Base-by-base conservation (phyloP, 495 filamentous ascomycete species). In the Penicillium turbatum region DNA sequence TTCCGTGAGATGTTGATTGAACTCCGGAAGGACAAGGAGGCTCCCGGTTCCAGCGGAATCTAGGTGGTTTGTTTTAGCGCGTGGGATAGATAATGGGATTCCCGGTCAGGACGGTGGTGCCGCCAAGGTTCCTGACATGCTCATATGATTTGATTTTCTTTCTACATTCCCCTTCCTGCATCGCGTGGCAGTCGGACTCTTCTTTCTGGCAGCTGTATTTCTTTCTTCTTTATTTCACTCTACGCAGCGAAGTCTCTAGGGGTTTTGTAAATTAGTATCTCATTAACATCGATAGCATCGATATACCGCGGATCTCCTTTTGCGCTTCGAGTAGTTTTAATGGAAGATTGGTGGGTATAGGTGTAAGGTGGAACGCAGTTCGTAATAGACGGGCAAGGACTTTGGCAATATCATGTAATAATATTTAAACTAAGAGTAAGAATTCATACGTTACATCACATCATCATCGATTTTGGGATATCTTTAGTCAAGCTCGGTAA, bases 11-110 rank as follows among this genome's bases (percentile, higher is more conserved):
- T 99, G 66, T 74, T 99, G 66, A 67, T 92, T 59, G 90, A 85
- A 61, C 73, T 99, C 68, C 84, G 82, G 74, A 96, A 95, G 77
- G 93, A 99, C 65, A 84, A 93, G 72, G 95, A 92, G 66, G 93
- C 92, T 3, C 92, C 92, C 11, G 92, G 90, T 54, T 88, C 87
- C 29, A 68, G 65, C 51, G 75, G 75, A 29, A 63, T 77, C 57
- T 78, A 74, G 51, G 43, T 47, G 45, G 32, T 38, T 50, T 59
- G 26, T 24, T 26, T 47, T 29, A 10, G 39, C 31, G 27, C 43
- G 11, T 43, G 27, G 34, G 32, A 41, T 37, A 21, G 48, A 38
- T 40, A 17, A 35, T 34, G 38, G 39, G 38, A 32, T 29, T 51
- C 38, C n/a, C 13, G 38, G 49, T 43, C 40, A 51, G 31, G 30